Evolutionary conservation across 2,329 filamentous ascomycete species (phyloP).

Genomic region (Claviceps sp.): DNA sequence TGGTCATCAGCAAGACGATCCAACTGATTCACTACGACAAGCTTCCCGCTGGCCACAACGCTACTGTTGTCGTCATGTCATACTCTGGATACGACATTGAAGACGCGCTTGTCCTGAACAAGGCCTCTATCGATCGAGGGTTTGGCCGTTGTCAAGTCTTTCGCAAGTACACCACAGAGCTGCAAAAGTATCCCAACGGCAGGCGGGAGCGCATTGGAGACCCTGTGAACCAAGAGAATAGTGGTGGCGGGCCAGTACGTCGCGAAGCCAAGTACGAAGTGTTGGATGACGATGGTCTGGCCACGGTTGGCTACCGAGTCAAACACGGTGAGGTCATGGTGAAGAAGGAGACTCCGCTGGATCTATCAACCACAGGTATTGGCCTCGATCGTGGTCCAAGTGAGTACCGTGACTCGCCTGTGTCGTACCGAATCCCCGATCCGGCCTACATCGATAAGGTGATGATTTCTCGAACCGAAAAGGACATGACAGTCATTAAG

Average conservation of each 20-base stretch:
- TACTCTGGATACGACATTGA: constrained; percentile 99
- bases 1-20: constrained; percentile 95
- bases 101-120: constrained; percentile 92
- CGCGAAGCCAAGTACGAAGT: constrained; percentile 55
- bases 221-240: constrained; percentile 32
- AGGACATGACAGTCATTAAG: constrained; percentile 78
- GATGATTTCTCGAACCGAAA: constrained; percentile 80
- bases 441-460: constrained; percentile 91
- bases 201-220: constrained; percentile 53
- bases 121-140: constrained; percentile 85
- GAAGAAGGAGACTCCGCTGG: constrained; percentile 75
- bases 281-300: constrained; percentile 77
- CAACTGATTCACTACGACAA: constrained; percentile 96
- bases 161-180: constrained; percentile 75
- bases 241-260: constrained; percentile 46
- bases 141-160: constrained; percentile 98
- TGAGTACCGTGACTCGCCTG: constrained; percentile 52
- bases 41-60: constrained; percentile 90
- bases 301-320: constrained; percentile 71
- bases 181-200: constrained; percentile 83
- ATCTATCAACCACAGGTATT: constrained; percentile 60
- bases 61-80: constrained; percentile 97
- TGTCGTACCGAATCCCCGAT: constrained; percentile 73
- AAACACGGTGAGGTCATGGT: constrained; percentile 73
- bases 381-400: constrained; percentile 51